Conservation (phyloP, 2,329 filamentous ascomycete genomes). For the Cryphonectria parasitica region DNA sequence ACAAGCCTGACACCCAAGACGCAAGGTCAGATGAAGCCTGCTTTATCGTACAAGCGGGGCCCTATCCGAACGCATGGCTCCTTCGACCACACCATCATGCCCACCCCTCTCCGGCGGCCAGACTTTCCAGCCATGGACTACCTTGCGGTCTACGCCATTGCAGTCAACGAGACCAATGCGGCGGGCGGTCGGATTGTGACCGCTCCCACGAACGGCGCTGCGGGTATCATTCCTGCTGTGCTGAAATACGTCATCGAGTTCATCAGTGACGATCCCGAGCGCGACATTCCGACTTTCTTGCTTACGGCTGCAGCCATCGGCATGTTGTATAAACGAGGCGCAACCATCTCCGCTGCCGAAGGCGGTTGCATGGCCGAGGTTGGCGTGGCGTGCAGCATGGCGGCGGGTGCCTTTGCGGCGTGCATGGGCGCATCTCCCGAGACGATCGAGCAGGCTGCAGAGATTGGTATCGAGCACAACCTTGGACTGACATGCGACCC, state of each 20-base stretch:
- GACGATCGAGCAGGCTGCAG: constrained; percentile 54
- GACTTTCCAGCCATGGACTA: constrained; percentile 56
- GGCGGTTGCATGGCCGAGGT: constrained; percentile 60
- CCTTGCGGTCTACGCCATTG: constrained; percentile 54
- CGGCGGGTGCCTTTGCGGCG: constrained; percentile 53
- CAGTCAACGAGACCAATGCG: constrained; percentile 58
- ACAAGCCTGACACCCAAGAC: constrained; percentile 43
- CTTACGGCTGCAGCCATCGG: constrained; percentile 54
- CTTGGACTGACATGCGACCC: constrained; percentile 55
- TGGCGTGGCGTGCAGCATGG: constrained; percentile 56
- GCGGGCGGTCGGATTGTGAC: constrained; percentile 55
- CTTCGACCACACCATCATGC: constrained; percentile 50
- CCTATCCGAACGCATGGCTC: constrained; percentile 50
- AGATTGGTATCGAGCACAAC: constrained; percentile 58
- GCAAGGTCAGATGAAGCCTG: constrained; percentile 49
- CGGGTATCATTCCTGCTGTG: constrained; percentile 55
- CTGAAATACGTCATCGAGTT: constrained; percentile 56
- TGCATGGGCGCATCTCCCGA: constrained; percentile 56
- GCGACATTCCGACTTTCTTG: constrained; percentile 53
- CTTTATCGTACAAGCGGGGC: constrained; percentile 37
- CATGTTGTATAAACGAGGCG: constrained; percentile 58
- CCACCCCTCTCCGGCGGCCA: constrained; percentile 50
- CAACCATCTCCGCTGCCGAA: constrained; percentile 55
- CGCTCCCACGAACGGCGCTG: constrained; percentile 55
- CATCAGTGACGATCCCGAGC: constrained; percentile 51